Evolutionary conservation across 2,329 filamentous ascomycete species (phyloP), one percentile per base, ranked within the genome.

Genomic region (Penicillium freii): DNA sequence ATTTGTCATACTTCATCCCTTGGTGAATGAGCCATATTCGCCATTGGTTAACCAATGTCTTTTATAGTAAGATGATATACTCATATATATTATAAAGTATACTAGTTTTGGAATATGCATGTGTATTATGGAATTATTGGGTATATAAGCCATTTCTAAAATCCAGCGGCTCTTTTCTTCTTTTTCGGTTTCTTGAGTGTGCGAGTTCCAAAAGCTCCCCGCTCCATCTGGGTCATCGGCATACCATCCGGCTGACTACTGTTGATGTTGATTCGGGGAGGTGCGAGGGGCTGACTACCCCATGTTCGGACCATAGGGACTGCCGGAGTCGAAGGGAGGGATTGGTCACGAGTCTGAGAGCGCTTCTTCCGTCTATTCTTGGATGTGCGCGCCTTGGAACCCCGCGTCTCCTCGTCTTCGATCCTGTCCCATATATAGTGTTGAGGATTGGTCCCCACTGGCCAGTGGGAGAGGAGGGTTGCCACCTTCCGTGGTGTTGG

Each of bases 211-310:
- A 76, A 77, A 21, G 62, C 47, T 11, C 75, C 75, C 34, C 72
- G 69, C 57, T 77, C 75, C 23, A 68, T 56, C 51, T 77, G 75
- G n/a, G 73, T 77, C 73, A 76, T 77, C 5, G 73, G 69, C 21
- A 71, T 49, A 31, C 68, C 67, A 17, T 72, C 70, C 21, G 66
- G 59, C 43, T 77, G 75, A 54, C 74, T 77, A 59, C 71, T 76
- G 34, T 66, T 62, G 21, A 72, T 39, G 50, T 51, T 62, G 56
- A 21, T 63, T 31, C 38, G 57, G 54, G 36, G 63, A 46, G 62
- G 56, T 36, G 57, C 54, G 17, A 70, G 66, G 6, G 71, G 71
- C 54, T 75, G 73, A 56, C 67, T 75, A 29, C 70, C 72, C 66
- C 70, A 71, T 43, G 63, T 59, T 38, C 69, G 63, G 31, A 67